Evolutionary conservation across 768 basidiomycete genomes (phyloP).

Genomic region (Tephrocybe sp.): DNA sequence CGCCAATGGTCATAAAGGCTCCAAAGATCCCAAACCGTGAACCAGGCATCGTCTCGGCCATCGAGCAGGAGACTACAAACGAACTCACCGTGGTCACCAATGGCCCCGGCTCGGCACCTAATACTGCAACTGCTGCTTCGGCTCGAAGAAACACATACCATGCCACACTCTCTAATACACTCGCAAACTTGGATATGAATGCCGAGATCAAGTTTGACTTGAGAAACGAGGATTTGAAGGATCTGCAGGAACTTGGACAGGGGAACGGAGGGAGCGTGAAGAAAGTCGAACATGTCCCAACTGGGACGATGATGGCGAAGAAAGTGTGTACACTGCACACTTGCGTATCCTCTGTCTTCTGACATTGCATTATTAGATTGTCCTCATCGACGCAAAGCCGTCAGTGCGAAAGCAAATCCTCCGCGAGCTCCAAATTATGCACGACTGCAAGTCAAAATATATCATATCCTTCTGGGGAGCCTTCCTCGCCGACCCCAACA

Average conservation of each 20-base stretch:
- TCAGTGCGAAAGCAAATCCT: conserved; percentile 96
- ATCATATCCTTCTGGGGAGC: conserved; percentile 98
- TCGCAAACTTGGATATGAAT: conserved; percentile 84
- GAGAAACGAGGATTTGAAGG: conserved; percentile 85
- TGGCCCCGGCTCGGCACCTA: conserved; percentile 51
- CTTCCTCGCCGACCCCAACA: conserved; percentile 94
- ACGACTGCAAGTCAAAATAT: conserved; percentile 89
- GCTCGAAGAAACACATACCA: conserved; percentile 74
- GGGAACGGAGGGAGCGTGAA: conserved; percentile 98
- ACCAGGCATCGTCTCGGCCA: conserved; percentile 37
- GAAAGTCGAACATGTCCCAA: conserved; percentile 89
- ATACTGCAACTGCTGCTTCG: conserved; percentile 45
- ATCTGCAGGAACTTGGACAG: conserved; percentile 86
- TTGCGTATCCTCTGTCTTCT: conserved; percentile 2
- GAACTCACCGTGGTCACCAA: conserved; percentile 47
- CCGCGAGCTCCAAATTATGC: conserved; percentile 98
- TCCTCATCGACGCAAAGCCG: conserved; percentile 95
- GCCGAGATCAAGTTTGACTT: conserved; percentile 84
- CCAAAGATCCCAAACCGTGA: conserved; percentile 50
- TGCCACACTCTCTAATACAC: conserved; percentile 73
- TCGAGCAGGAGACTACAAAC: conserved; percentile 40
- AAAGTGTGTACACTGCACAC: conserved; percentile 60
- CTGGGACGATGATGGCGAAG: conserved; percentile 94
- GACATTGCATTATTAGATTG: conserved; percentile 55
- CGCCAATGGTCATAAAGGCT: conserved; percentile 79